Evolutionary conservation across 306 rosid genomes (phyloP).

Genomic region (Malus orientalis): DNA sequence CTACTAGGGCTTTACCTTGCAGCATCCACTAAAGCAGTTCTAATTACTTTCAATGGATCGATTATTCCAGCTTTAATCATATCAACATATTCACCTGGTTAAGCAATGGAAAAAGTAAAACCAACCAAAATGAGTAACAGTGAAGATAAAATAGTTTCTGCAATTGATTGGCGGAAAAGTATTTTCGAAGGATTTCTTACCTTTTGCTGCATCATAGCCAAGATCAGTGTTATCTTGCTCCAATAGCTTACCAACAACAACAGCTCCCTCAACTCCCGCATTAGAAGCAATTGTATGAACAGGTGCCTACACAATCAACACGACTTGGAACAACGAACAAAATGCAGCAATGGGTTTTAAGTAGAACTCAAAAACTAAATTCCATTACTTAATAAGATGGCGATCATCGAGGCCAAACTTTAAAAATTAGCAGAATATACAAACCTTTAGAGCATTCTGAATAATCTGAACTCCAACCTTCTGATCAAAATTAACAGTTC

Average conservation of each 20-base stretch:
- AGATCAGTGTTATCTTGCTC: constrained; percentile 74
- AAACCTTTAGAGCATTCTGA: constrained; percentile 88
- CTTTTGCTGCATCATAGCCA: constrained; percentile 98
- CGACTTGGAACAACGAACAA: background rate
- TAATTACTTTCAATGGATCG: constrained; percentile 90
- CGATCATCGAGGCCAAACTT: background rate
- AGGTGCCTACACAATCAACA: constrained; percentile 57
- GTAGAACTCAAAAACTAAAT: background rate
- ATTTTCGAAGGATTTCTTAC: constrained; percentile 27
- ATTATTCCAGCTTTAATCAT: constrained; percentile 88
- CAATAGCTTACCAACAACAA: constrained; percentile 88
- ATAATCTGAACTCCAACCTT: constrained; percentile 93
- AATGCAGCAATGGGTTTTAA: background rate
- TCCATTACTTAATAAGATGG: background rate
- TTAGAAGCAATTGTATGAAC: constrained; percentile 87
- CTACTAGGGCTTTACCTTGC: constrained; percentile 51
- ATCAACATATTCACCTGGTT: constrained; percentile 86
- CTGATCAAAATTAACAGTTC: constrained; percentile 86
- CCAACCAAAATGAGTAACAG: background rate
- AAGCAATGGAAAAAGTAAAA: background rate
- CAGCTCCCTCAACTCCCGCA: constrained; percentile 99
- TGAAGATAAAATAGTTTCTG: background rate
- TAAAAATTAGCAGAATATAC: background rate
- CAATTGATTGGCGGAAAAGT: background rate
- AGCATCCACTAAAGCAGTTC: constrained; percentile 92